A percentile compares a stretch with the other conserved stretches of the same genome.
phyloP scores from a whole-genome alignment of 2,329 filamentous ascomycete species.

The Neodidymelliopsis sp. region DNA sequence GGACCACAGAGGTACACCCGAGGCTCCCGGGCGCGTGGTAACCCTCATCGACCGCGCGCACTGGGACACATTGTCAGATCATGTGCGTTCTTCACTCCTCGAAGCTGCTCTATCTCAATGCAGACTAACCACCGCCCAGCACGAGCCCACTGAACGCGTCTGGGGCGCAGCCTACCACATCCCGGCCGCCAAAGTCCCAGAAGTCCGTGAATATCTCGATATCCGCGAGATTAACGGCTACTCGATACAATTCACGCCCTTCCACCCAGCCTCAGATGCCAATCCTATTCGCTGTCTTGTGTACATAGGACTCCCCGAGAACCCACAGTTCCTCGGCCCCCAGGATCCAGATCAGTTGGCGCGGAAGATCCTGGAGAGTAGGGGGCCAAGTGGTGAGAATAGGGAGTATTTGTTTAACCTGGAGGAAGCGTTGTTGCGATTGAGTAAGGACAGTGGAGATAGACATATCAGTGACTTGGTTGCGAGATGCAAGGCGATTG shows the following conservation, averaged over 20 bases:
- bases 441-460: constrained; percentile 81
- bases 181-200: constrained; percentile 71
- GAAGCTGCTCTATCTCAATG: background rate
- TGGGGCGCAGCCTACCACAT: constrained; percentile 97
- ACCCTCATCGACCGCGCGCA: constrained; percentile 86
- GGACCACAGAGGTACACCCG: constrained; percentile 92
- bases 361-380: constrained; percentile 77
- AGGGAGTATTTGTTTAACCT: constrained; percentile 86
- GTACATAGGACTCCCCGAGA: constrained; percentile 93
- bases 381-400: constrained; percentile 87
- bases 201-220: constrained; percentile 90
- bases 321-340: constrained; percentile 87
- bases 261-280: constrained; percentile 65
- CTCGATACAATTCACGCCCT: constrained; percentile 88
- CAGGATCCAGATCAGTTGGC: constrained; percentile 82
- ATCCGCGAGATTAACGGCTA: constrained; percentile 98
- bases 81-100: constrained; percentile 52
- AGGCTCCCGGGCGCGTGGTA: constrained; percentile 86
- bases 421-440: constrained; percentile 73
- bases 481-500: constrained; percentile 71
- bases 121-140: constrained; percentile 18
- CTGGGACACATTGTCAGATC: constrained; percentile 78
- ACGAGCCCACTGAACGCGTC: constrained; percentile 67
- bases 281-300: constrained; percentile 67
- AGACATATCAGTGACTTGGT: constrained; percentile 86